These are phyloP conservation scores for Kwoniella shandongensis DNA, from an alignment of 768 basidiomycete genomes.

Conservation along the genomic window DNA sequence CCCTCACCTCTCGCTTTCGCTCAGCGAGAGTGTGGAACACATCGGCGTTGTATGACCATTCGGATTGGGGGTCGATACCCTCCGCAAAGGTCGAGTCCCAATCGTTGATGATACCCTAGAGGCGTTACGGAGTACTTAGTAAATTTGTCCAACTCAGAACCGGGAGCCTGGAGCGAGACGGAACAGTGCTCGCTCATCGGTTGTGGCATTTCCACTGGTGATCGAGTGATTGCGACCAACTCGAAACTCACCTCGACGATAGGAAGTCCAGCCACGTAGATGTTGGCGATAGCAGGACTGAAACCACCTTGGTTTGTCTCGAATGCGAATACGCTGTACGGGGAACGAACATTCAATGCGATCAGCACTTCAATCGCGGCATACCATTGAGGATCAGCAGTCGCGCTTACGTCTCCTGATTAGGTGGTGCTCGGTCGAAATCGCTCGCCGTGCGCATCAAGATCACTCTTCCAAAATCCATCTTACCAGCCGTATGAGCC, in stretches of 20 bases:
- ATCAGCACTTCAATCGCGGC: conserved; percentile 11
- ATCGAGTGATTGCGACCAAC: too few species aligned
- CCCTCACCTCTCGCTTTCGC: conserved; percentile 19
- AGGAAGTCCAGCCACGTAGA: conserved; percentile 55
- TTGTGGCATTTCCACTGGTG: too few species aligned
- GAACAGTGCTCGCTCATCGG: too few species aligned
- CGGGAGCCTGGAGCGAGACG: too few species aligned
- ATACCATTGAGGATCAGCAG: conserved; percentile 18
- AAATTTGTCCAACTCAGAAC: too few species aligned
- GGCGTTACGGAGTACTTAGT: too few species aligned
- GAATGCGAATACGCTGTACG: conserved; percentile 47
- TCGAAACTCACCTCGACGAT: conserved; percentile 47
- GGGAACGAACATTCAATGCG: not conserved
- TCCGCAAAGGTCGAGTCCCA: conserved; percentile 52
- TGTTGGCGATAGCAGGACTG: conserved; percentile 53
- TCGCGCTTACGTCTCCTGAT: conserved; percentile 32
- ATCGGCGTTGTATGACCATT: conserved; percentile 31
- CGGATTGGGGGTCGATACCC: conserved; percentile 51
- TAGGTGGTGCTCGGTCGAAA: conserved; percentile 29
- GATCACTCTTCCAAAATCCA: conserved; percentile 55
- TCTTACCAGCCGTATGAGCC: conserved; percentile 48
- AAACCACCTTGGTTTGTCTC: conserved; percentile 51
- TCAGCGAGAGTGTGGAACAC: conserved; percentile 26
- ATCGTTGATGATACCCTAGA: conserved; percentile 48
- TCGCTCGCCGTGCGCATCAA: conserved; percentile 53